phyloP scores from a whole-genome alignment of 768 basidiomycete genomes.

The Mrakia gelida region DNA sequence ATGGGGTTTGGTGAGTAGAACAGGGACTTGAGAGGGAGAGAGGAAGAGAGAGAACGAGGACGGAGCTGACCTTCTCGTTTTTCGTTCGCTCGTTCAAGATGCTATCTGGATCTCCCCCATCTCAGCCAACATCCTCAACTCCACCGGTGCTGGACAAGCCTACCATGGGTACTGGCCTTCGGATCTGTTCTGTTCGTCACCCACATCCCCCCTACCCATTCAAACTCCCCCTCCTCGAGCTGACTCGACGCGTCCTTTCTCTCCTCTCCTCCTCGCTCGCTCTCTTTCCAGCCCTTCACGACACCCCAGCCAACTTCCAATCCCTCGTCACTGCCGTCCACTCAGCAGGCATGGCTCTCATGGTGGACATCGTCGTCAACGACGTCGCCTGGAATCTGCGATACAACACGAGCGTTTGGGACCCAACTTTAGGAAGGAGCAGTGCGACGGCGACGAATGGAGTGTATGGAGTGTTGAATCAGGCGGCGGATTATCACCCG shows the following conservation, averaged over 20 bases:
- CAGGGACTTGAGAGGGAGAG: too few relatives aligned
- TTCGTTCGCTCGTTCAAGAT: not conserved
- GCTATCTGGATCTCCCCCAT: slow-evolving; percentile 46
- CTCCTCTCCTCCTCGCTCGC: not conserved
- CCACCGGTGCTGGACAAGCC: slow-evolving; percentile 58
- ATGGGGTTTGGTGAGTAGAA: slow-evolving; percentile 27
- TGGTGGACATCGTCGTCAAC: slow-evolving; percentile 23
- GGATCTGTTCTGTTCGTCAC: not conserved
- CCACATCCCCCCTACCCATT: not conserved
- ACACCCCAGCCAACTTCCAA: not conserved
- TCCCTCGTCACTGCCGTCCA: slow-evolving; percentile 17
- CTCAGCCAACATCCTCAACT: slow-evolving; percentile 44
- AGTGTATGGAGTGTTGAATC: slow-evolving; percentile 19
- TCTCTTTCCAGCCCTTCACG: not conserved
- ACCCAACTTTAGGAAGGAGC: slow-evolving; percentile 16
- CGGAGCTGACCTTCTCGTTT: not conserved
- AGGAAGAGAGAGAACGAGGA: not conserved
- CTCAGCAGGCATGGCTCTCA: slow-evolving; percentile 24
- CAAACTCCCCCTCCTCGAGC: not conserved
- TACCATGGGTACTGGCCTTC: slow-evolving; percentile 80
- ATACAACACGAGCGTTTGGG: not conserved
- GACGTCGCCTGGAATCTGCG: slow-evolving; percentile 26
- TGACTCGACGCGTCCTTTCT: not conserved
- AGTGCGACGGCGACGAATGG: not conserved
- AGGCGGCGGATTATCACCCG: slow-evolving; percentile 12